Evolutionary conservation across 495 filamentous ascomycete genomes (phyloP), one percentile per base, ranked within the genome.

Genomic region (Bacidia gigantensis): DNA sequence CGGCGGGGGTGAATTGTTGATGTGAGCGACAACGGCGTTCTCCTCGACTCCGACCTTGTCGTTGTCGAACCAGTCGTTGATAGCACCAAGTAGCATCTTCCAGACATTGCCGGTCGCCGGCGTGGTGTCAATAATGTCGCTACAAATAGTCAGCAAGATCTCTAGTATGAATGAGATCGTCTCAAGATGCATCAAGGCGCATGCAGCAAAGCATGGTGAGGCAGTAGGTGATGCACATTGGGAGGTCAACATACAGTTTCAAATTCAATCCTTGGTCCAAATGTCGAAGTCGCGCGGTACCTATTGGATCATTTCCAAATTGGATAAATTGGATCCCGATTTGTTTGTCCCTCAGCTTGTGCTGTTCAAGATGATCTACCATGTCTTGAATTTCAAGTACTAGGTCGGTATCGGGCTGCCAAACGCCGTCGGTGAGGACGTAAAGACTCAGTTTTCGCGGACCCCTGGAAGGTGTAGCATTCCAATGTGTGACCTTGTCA

Each of bases 271-370:
- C 26, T 1, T 49, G 55, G 29, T 69, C 26, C 5, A 73, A 62
- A 29, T 61, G 52, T 39, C 46, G 21, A 23, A 72, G 61, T 35
- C 60, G 52, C 26, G 46, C 22, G 26, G 49, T 61, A 5, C 65
- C 66, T 20, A 44, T 55, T 44, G 52, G 39, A 49, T 65, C 54
- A 23, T 69, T 54, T 9, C 69, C 70, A 50, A 71, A 70, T 1
- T 64, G 64, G 45, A 73, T 65, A 58, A 73, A 73, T 46, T 73
- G 65, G 44, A 73, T 64, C 11, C 62, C 67, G 3, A 57, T 35
- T 14, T 49, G 65, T 58, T 51, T 64, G 49, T 25, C 54, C 51
- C 25, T 51, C 40, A 40, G 52, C 51, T 23, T 59, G 25, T 9
- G 50, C 48, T 17, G 57, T 17, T 3, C 25, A n/a, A 57, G 21